Conservation (phyloP, 2,329 filamentous ascomycete species). For the Hymenoscyphus linearis region DNA sequence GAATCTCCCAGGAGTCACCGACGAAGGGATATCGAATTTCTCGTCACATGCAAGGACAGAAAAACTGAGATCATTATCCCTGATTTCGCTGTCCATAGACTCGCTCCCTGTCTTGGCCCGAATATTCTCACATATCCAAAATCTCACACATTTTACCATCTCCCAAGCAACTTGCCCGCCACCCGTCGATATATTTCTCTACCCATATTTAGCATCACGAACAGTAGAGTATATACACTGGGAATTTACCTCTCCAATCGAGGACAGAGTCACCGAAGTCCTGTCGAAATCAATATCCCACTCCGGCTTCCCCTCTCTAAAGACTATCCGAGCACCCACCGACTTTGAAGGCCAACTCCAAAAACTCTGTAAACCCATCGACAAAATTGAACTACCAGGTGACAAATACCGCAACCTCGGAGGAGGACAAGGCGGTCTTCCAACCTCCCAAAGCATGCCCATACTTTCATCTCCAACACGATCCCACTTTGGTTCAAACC, state of each 20-base stretch:
- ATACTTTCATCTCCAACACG: constrained; percentile 15
- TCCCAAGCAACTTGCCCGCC: constrained; percentile 50
- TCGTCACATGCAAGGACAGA: constrained; percentile 44
- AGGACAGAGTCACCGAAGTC: constrained; percentile 51
- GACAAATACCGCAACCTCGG: constrained; percentile 25
- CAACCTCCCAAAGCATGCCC: constrained; percentile 18
- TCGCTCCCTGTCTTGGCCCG: constrained; percentile 53
- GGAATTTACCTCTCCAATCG: constrained; percentile 44
- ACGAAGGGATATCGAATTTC: constrained; percentile 51
- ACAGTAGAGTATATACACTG: constrained; percentile 54
- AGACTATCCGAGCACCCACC: constrained; percentile 56
- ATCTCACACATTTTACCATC: constrained; percentile 46
- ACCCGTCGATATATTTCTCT: constrained; percentile 54
- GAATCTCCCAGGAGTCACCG: constrained; percentile 51
- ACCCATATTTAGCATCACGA: constrained; percentile 55
- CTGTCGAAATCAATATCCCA: constrained; percentile 58
- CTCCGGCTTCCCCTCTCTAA: constrained; percentile 57
- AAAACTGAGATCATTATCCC: constrained; percentile 44
- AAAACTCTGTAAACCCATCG: constrained; percentile 49
- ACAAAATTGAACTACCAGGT: constrained; percentile 26
- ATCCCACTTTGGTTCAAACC: constrained; percentile 14
- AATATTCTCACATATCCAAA: constrained; percentile 49
- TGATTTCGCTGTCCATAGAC: constrained; percentile 52
- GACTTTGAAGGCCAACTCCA: constrained; percentile 68
- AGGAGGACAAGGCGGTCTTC: constrained; percentile 23